Evolutionary conservation across 1,284 basidiomycete genomes (phyloP).

Genomic region (Hypsizygus ulmarius): DNA sequence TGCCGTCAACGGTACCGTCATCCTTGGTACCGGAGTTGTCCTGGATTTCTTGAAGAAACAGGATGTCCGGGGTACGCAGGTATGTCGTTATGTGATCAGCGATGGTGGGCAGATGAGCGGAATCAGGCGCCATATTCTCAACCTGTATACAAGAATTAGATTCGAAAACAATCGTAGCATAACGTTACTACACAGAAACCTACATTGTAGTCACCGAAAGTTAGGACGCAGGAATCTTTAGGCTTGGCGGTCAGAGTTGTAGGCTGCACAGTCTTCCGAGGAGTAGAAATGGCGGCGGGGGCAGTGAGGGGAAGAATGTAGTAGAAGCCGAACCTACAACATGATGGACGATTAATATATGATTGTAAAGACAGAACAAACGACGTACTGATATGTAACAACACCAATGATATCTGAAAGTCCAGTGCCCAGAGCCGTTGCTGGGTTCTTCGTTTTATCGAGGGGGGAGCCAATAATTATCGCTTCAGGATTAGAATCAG

Average conservation of each 20-base stretch:
- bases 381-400: conserved; percentile 49
- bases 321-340: conserved; percentile 48
- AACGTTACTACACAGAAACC: not conserved
- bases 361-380: not conserved
- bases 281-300: conserved; percentile 42
- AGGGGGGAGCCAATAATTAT: conserved; percentile 54
- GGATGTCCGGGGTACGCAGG: conserved; percentile 55
- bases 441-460: conserved; percentile 54
- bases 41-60: conserved; percentile 68
- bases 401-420: conserved; percentile 57
- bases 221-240: conserved; percentile 44
- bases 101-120: conserved; percentile 45
- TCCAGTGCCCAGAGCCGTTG: conserved; percentile 44
- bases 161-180: not conserved
- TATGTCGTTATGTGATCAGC: conserved; percentile 54
- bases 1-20: conserved; percentile 54
- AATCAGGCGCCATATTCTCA: conserved; percentile 56
- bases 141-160: conserved; percentile 34
- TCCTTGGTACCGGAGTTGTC: conserved; percentile 57
- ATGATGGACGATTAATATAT: not conserved
- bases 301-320: conserved; percentile 56
- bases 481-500: conserved; percentile 56
- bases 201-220: conserved; percentile 63
- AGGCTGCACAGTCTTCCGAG: conserved; percentile 33
- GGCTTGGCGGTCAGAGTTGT: conserved; percentile 37